Base-by-base conservation (phyloP, 2,329 filamentous ascomycete species). In the Aureobasidium musti region DNA sequence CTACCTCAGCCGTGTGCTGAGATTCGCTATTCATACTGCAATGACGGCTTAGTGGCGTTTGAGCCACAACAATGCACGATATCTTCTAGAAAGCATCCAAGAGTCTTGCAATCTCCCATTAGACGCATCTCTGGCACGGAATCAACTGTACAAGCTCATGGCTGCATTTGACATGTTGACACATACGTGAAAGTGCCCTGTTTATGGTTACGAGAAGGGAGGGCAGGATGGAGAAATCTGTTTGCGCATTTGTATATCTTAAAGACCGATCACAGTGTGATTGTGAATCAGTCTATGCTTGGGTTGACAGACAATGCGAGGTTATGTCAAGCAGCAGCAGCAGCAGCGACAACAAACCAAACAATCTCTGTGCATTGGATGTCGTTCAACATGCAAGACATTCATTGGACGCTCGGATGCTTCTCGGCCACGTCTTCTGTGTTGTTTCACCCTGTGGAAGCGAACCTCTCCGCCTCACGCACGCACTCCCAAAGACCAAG, bases 391-490 rank as follows among this genome's bases (percentile, higher is more conserved):
- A 50, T 39, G 1, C 14, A 63, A 13, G 19, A 7, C 4, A 35
- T 21, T 6, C n/a, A 63, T 63, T 63, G 45, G 57, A 13, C 13
- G 28, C 21, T 39, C 59, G 59, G 59, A 50, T 50, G 43, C 45
- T 49, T 41, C 10, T 63, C 59, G 59, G 59, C 21, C 30, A 45
- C 19, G 33, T 30, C 30, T 39, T 28, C 23, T 50, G 5, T 35
- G 8, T 35, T 8, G 59, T 63, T 63, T 63, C 59, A 63, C 11
- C 43, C 26, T 39, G 45, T 21, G n/a, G 56, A 60, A 35, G 39
- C 41, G 41, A 60, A 14, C 56, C 5, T 30, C 35, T 47, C 26
- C 19, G 1, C 26, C 26, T 28, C 37, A n/a, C 23, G 54, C 54
- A 57, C 37, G 10, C 30, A 28, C 37, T 19, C 10, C n/a, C 21